Percentiles rank a stretch among this genome's conserved stretches.
Evolutionary conservation across 2,329 filamentous ascomycete genomes (phyloP).

Genomic region (Fusarium sublunatum): DNA sequence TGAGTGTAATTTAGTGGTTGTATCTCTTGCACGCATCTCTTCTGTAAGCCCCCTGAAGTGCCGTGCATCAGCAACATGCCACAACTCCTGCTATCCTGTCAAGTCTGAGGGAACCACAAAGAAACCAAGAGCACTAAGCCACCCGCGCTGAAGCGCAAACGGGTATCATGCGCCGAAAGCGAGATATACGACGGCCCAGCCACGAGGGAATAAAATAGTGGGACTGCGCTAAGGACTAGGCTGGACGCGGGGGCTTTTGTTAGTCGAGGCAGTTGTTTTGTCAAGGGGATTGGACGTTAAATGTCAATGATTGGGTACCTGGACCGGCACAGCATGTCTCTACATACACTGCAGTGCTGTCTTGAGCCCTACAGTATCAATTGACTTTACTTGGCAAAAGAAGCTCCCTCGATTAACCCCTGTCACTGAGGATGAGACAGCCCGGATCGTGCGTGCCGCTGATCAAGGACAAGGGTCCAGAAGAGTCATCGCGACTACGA

Average conservation of each 20-base stretch:
- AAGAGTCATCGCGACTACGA: constrained; percentile 22
- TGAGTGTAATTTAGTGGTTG: constrained; percentile 16
- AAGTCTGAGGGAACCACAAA: neutral
- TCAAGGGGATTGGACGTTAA: neutral
- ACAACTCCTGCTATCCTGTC: constrained; percentile 3
- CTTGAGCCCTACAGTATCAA: neutral
- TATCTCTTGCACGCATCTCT: constrained; percentile 29
- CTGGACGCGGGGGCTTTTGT: constrained; percentile 7
- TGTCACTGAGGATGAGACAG: constrained; percentile 10
- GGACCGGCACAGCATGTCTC: neutral
- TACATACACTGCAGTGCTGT: neutral
- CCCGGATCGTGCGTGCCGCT: constrained; percentile 38
- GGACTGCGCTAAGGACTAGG: constrained; percentile 17
- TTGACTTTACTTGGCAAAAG: constrained; percentile 1
- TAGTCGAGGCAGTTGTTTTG: constrained; percentile 6
- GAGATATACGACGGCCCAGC: constrained; percentile 43
- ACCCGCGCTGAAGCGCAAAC: constrained; percentile 26
- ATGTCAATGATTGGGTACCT: neutral
- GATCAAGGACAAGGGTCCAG: constrained; percentile 22
- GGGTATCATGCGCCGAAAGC: constrained; percentile 35
- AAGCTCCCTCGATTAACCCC: constrained; percentile 17
- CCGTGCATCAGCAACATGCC: constrained; percentile 22
- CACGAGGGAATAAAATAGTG: constrained; percentile 26
- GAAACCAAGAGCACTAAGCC: constrained; percentile 22
- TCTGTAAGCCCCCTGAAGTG: constrained; percentile 15